These are phyloP conservation scores for Penicillium sclerotigenum DNA, from an alignment of 2,329 filamentous ascomycete genomes.

Conservation along the genomic window DNA sequence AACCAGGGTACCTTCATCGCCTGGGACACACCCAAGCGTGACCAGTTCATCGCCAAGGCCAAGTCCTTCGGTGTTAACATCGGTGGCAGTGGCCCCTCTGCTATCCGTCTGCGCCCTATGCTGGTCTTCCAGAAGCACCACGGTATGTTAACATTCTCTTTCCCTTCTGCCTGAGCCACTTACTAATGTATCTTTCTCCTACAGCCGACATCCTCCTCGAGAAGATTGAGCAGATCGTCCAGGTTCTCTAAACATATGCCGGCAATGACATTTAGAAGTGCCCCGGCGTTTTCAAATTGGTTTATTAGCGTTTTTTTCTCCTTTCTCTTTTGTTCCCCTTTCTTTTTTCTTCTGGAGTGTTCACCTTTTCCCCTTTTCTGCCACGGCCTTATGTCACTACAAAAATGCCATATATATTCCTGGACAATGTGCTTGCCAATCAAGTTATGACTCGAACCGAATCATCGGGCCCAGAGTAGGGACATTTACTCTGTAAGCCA, in stretches of 20 bases:
- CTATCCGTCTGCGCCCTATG: constrained; percentile 83
- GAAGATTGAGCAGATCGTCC: constrained; percentile 70
- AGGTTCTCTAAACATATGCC: constrained; percentile 33
- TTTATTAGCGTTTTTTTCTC: constrained; percentile 19
- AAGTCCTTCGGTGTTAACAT: constrained; percentile 82
- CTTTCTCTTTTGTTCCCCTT: constrained; percentile 1
- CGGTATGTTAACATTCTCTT: constrained; percentile 41
- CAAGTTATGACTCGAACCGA: constrained; percentile 7
- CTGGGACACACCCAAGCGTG: constrained; percentile 71
- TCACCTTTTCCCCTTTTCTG: neutral
- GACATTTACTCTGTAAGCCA: neutral
- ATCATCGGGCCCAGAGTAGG: neutral
- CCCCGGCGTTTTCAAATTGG: constrained; percentile 15
- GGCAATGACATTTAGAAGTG: constrained; percentile 5
- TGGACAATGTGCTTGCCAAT: constrained; percentile 16
- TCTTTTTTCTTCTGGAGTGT: constrained; percentile 4
- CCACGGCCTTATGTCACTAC: constrained; percentile 18
- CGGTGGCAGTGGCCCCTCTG: constrained; percentile 71
- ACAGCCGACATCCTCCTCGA: constrained; percentile 72
- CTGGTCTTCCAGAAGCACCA: constrained; percentile 69
- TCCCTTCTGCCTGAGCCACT: neutral
- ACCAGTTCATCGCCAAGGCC: constrained; percentile 69
- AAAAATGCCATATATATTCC: constrained; percentile 18
- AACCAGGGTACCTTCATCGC: constrained; percentile 89
- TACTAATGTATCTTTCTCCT: neutral